Evolutionary conservation across 768 basidiomycete species (phyloP), one percentile per base, ranked within the genome.

Genomic region (Amanita pallidorosea): DNA sequence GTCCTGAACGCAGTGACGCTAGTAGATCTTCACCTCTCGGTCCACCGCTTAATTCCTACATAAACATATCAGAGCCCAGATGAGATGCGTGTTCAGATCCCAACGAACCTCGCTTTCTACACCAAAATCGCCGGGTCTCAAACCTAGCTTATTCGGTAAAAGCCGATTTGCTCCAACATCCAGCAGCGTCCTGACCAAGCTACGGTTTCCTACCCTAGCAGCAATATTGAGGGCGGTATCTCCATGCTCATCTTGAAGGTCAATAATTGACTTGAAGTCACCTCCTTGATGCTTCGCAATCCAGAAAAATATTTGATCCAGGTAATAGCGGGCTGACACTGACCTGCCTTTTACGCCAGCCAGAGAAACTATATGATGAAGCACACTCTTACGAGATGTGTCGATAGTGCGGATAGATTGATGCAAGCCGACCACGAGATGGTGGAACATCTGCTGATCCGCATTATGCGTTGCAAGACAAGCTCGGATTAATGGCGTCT

Each of bases 151-250:
- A 67, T 99, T 99, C 17, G 85, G 79, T 54, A 89, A 71, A 58
- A 80, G 76, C 57, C 86, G 80, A 65, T 98, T 95, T 5, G 95
- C 96, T 11, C 92, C 93, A 7, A 92, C 88, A 60, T 96, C 94
- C 53, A 99, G 59, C 57, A 98, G 65, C 3, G 90, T 84, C 58
- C 85, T 74, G 12, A 97, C 92, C 53, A 98, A 64, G 54, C 85
- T 83, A 54, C 86, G 74, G 63, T 92, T 96, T 2, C 96, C 96
- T 1, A 98, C 86, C 51, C 95, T 70, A 0, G 95, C 94, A 12
- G 95, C 91, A 58, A 98, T 88, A 67, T 96, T 96, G 59, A 99
- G 65, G 6, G 91, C 91, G 0, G 95, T 97, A 62, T 99, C 96
- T 0, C 95, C 96, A 63, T 97, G 85, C 57, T 88, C 82, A 61